Percentiles rank a stretch among this genome's conserved stretches.
phyloP scores from a whole-genome alignment of 345 rosid genomes.

The Erucastrum elatum region DNA sequence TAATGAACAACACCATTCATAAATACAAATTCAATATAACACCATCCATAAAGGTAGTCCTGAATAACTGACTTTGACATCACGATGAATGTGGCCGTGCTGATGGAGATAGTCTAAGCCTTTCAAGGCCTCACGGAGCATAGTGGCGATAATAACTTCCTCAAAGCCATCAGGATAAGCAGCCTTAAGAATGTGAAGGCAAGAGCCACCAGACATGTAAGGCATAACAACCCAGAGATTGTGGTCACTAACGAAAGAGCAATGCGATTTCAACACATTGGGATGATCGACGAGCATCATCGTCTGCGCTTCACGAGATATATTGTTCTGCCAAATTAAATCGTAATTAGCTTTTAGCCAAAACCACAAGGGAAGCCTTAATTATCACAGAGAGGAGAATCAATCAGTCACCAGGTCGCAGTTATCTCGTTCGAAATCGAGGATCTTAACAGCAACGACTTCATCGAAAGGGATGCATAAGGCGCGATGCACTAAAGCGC shows the following conservation, averaged over 20 bases:
- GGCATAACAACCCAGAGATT: conserved; percentile 98
- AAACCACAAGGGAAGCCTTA: not conserved
- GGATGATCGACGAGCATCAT: conserved; percentile 95
- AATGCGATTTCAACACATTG: conserved; percentile 87
- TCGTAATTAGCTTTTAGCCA: not conserved
- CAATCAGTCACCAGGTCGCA: conserved; percentile 52
- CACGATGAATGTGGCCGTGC: conserved; percentile 97
- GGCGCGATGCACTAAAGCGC: conserved; percentile 88
- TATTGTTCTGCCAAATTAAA: conserved; percentile 51
- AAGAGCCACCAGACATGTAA: conserved; percentile 97
- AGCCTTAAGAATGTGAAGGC: conserved; percentile 95
- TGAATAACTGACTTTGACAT: conserved; percentile 95
- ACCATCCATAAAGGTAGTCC: no score
- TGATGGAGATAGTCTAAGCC: conserved; percentile 98
- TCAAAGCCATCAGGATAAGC: conserved; percentile 95
- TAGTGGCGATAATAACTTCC: conserved; percentile 84
- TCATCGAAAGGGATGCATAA: conserved; percentile 68
- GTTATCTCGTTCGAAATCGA: conserved; percentile 92
- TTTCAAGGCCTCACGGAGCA: conserved; percentile 81
- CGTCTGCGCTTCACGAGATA: conserved; percentile 92
- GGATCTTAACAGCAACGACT: conserved; percentile 90
- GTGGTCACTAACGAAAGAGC: conserved; percentile 91
- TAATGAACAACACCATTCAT: not conserved
- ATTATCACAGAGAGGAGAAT: not conserved
- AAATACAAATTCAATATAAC: not conserved